Base-by-base conservation (phyloP, 306 rosid species). In the Sicyos edulis region DNA sequence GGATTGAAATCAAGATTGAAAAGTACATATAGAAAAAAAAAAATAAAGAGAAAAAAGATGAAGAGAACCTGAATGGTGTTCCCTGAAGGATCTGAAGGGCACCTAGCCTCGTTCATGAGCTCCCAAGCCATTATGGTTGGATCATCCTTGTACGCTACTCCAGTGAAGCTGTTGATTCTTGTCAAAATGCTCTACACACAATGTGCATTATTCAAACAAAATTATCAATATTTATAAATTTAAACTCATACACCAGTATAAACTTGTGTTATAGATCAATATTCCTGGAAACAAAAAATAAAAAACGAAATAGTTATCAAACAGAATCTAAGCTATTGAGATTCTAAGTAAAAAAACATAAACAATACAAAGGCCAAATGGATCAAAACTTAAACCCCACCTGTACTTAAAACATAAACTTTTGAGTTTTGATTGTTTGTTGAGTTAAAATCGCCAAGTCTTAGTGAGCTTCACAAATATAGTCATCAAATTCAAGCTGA, bases 91-190 rank as follows among this genome's bases (percentile, higher is more conserved):
- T 93, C 97, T 4, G 99, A 86, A 37, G 76, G 51, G 69, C 99
- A 91, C 76, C 95, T 77, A 17, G 88, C 76, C 84, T 93, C 99
- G 70, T 93, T 93, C 87, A 93, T 93, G 37, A 91, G 97, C 80
- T 91, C 99, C 99, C 99, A 91, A 16, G 99, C 96, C 97, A 93
- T 88, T 72, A 93, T 89, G 13, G 97, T 82, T 40, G 96, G 87
- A 19, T 93, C 97, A 54, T 91, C 97, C 70, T 86, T 93, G 83
- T 93, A 93, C 61, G 81, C 83, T 55, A 88, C 84, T 69, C 99
- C 97, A 12, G 72, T 90, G 17, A 93, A 2, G 57, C 81, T 89
- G 78, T 91, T 93, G 24, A 45, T 88, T 74, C 99, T 87, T 40
- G 95, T 91, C 16, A 93, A 87, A 11, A 91, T 82, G 20, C 74